phyloP scores from a whole-genome alignment of 108 stramenopile species.

The Nannochloropsis granulata region DNA sequence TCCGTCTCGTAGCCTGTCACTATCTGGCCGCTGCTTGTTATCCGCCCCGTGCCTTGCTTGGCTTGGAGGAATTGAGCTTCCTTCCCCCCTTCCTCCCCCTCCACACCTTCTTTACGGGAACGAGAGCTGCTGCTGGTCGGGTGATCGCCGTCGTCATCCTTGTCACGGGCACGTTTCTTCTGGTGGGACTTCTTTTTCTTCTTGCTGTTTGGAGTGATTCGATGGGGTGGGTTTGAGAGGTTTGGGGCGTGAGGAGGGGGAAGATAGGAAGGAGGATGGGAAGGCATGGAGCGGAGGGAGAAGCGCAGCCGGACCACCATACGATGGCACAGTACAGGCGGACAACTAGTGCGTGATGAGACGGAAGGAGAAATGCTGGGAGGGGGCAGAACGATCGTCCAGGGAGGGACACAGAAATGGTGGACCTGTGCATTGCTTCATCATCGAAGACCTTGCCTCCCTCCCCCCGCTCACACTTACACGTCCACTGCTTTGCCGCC shows the following conservation, averaged over 20 bases:
- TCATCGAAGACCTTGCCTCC: background rate
- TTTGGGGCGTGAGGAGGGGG: background rate
- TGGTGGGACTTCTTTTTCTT: background rate
- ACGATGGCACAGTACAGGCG: no score
- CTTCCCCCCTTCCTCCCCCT: background rate
- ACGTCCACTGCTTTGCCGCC: background rate
- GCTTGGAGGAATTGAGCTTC: conserved; percentile 14
- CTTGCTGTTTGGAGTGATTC: background rate
- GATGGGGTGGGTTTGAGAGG: background rate
- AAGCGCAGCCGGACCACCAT: no score
- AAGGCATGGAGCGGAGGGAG: no score
- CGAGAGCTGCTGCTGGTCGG: background rate
- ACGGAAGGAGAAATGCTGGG: no score
- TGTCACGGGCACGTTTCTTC: background rate
- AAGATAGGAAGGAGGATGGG: background rate
- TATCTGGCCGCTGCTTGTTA: conserved; percentile 34
- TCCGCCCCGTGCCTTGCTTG: conserved; percentile 29
- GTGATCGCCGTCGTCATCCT: background rate
- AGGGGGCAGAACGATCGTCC: no score
- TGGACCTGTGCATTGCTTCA: no score
- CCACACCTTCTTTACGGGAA: background rate
- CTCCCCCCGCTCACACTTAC: background rate
- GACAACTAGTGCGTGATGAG: no score
- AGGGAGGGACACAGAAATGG: no score
- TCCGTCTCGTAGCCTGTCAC: conserved; percentile 34